Base-by-base conservation (phyloP, 208 protist genomes). In the Zelonia costaricensis region DNA sequence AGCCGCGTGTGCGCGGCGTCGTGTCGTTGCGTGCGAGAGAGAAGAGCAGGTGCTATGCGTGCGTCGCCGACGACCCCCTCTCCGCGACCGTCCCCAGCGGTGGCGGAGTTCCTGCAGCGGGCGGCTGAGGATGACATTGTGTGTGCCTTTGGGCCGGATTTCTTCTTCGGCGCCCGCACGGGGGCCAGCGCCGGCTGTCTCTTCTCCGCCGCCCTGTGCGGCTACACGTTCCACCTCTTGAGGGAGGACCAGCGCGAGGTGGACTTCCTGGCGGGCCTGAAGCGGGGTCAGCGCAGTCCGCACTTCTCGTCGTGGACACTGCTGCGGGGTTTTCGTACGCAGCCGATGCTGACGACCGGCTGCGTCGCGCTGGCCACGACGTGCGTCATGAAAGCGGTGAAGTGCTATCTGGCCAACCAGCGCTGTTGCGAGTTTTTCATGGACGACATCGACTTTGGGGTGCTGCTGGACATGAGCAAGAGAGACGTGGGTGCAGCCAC, bases 81-180 rank as follows among this genome's bases (percentile, higher is more conserved):
- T n/a, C n/a, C n/a, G n/a, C n/a, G n/a, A n/a, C 4, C 38, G 0
- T 23, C 54, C 5, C 3, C 44, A 25, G 43, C 55, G 16, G 22
- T 62, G 20, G 33, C 35, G 3, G 23, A 74, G 28, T 84, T 64
- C 44, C 48, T 71, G 0, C 42, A 79, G 28, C 69, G 88, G 40
- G 69, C 79, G 60, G 53, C 76, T 31, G 89, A 92, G 44, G 89
- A 95, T 59, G 70, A 72, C 10, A 27, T 92, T 16, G 70, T 95
- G 15, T 91, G 83, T 48, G 66, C 81, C 16, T 95, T 95, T 65
- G 85, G 89, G 15, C 76, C 71, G 0, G 78, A 90, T 46, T 95
- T 76, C 57, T 95, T 92, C 66, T 48, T 80, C 40, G 89, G 89
- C 0, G 89, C 83, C 0, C 60, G 85, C n/a, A 39, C 44, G 10